A percentile compares a stretch with the other conserved stretches of the same genome.
Conservation (phyloP, 2,329 filamentous ascomycete genomes). For the Lojkania enalia region DNA sequence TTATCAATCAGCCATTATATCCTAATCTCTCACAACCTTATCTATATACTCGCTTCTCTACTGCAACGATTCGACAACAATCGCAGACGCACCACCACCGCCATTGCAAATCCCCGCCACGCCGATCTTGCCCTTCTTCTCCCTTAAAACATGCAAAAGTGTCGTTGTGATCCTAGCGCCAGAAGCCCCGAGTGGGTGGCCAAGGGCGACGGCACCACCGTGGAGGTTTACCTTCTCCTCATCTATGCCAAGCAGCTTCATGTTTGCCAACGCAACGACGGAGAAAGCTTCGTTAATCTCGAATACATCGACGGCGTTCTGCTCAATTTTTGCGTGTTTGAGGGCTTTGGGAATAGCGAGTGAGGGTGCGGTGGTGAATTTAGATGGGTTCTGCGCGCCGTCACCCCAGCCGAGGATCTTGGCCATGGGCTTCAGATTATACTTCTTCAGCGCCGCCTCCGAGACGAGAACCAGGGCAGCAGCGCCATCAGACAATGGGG, state of each 20-base stretch:
- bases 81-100: constrained; percentile 89
- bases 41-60: constrained; percentile 17
- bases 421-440: constrained; percentile 86
- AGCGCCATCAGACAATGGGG: constrained; percentile 92
- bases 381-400: constrained; percentile 85
- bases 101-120: constrained; percentile 97
- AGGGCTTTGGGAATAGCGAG: constrained; percentile 97
- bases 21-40: not conserved
- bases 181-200: constrained; percentile 90
- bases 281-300: constrained; percentile 99
- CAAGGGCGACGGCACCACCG: constrained; percentile 92
- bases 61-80: constrained; percentile 74
- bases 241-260: constrained; percentile 81
- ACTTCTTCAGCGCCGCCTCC: constrained; percentile 89
- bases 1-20: no score
- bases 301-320: constrained; percentile 83
- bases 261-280: constrained; percentile 92
- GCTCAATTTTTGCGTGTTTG: constrained; percentile 84
- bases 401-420: constrained; percentile 98
- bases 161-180: constrained; percentile 94
- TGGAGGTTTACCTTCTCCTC: constrained; percentile 92
- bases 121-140: constrained; percentile 92
- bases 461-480: constrained; percentile 91
- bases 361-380: constrained; percentile 93
- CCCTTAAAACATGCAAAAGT: constrained; percentile 81